Conservation (phyloP, 768 basidiomycete species). For the Boletus rubescentipes region DNA sequence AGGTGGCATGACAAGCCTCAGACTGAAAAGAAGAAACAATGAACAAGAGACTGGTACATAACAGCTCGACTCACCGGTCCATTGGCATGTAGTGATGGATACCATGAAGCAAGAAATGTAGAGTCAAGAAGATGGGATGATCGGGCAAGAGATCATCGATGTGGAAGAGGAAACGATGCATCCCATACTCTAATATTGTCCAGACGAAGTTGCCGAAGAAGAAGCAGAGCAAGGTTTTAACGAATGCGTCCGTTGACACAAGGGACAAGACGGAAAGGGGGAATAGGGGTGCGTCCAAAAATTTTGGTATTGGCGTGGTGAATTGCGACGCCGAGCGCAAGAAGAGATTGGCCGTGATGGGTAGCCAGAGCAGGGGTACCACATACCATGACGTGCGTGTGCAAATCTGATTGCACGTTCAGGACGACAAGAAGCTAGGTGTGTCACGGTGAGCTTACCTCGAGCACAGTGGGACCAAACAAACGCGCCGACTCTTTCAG, state of each 20-base stretch:
- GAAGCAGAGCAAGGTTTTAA: slow-evolving; percentile 67
- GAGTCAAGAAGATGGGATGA: slow-evolving; percentile 66
- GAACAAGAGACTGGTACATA: neutral
- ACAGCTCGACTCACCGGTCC: slow-evolving; percentile 63
- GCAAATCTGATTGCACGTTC: slow-evolving; percentile 48
- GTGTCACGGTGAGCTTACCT: slow-evolving; percentile 46
- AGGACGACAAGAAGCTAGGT: neutral
- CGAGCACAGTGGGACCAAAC: slow-evolving; percentile 79
- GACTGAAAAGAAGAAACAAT: slow-evolving; percentile 37
- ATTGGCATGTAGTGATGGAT: slow-evolving; percentile 98
- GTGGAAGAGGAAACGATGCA: slow-evolving; percentile 98
- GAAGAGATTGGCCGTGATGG: slow-evolving; percentile 79
- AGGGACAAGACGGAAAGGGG: slow-evolving; percentile 49
- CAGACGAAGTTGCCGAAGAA: slow-evolving; percentile 84
- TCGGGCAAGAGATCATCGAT: slow-evolving; percentile 88
- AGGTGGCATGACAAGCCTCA: slow-evolving; percentile 98
- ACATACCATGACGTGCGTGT: slow-evolving; percentile 94
- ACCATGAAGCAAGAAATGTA: slow-evolving; percentile 94
- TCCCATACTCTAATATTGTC: slow-evolving; percentile 89
- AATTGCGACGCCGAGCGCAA: slow-evolving; percentile 83
- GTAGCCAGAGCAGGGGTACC: slow-evolving; percentile 88
- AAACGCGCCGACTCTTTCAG: slow-evolving; percentile 79
- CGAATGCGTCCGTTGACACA: slow-evolving; percentile 51
- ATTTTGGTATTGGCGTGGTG: slow-evolving; percentile 63
- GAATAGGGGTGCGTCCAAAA: slow-evolving; percentile 54